Base-by-base conservation (phyloP, 257 asterid species). In the Gynochthodes officinalis region DNA sequence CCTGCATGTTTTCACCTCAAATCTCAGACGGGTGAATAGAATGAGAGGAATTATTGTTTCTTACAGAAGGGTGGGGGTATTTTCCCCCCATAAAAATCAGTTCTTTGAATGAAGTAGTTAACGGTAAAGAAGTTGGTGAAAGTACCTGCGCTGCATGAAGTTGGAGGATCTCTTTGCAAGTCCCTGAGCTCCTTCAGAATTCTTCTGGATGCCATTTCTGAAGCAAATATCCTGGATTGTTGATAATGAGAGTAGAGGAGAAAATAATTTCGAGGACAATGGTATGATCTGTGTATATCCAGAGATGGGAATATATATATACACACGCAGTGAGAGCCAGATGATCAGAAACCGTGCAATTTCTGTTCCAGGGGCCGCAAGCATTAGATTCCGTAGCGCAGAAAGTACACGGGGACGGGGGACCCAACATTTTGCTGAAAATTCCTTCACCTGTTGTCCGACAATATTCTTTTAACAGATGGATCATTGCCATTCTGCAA, bases 161-260 rank as follows among this genome's bases (percentile, higher is more conserved):
- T 92, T 0, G 97, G 97, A 81, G 97, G 96, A 74, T 92, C 97
- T 84, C 90, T 84, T 67, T 92, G 97, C 88, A 92, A 76, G 70
- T 92, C 97, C 74, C 86, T 86, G 21, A 92, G 89, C 84, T 92
- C 97, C 86, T 89, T 92, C 69, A 86, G 85, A 33, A 92, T 92
- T 79, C 96, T 88, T 76, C 95, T 86, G 2, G 96, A 89, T 3
- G 97, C 95, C 97, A 91, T 91, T 70, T 37, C n/a, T 63, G 32
- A 27, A 7, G 43, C 37, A 32, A 40, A 28, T n/a, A n/a, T 2
- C 39, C 68, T 37, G 3, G 10, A 44, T 30, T 48, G 11, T 53
- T 50, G 23, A 23, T 0, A 44, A 59, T 16, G 46, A 49, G 44
- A 40, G 15, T 39, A 54, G 21, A 33, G 71, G 43, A 44, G 8